Base-by-base conservation (phyloP, 306 rosid species). In the Trifolium fragiferum region DNA sequence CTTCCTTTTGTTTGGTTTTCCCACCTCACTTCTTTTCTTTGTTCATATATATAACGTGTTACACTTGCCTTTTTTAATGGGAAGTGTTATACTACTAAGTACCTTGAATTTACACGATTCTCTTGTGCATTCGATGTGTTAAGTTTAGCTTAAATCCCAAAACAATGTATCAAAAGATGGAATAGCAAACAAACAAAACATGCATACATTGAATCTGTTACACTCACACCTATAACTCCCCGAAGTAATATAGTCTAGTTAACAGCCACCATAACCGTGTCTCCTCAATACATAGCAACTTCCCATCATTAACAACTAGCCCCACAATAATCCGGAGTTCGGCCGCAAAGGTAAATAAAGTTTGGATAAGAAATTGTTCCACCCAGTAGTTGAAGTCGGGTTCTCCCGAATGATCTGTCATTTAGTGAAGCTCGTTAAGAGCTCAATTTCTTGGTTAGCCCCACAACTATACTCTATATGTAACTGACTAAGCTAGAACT, bases 271-370 rank as follows among this genome's bases (percentile, higher is more conserved):
- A 54, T 25, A 3, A 20, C 12, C 11, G 18, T 78, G 74, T 30
- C 68, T 54, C 35, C 32, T 30, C 21, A 62, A 27, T 49, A n/a
- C 19, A 49, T 40, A 40, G 21, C 60, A 40, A 51, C 43, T 72
- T 72, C 82, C 68, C 67, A 53, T 50, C 67, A 78, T 50, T 50
- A 37, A 37, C 69, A 49, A 1, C 20, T 49, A 47, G 71, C 46
- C 70, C 81, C 63, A 27, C 32, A 27, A 3, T 25, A 25, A 25
- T 25, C 2, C 27, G 27, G 27, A 25, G 27, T 25, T 25, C 27
- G 2, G 27, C 2, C 27, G 27, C 3, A 3, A 3, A 25, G 27
- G 27, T 25, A 25, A 25, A 3, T 25, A 25, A 25, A 25, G 2
- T 25, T 3, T 1, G 2, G 27, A 25, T 25, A 25, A 25, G 27